Conservation (phyloP, 768 basidiomycete genomes). For the Trametopsis cervina region DNA sequence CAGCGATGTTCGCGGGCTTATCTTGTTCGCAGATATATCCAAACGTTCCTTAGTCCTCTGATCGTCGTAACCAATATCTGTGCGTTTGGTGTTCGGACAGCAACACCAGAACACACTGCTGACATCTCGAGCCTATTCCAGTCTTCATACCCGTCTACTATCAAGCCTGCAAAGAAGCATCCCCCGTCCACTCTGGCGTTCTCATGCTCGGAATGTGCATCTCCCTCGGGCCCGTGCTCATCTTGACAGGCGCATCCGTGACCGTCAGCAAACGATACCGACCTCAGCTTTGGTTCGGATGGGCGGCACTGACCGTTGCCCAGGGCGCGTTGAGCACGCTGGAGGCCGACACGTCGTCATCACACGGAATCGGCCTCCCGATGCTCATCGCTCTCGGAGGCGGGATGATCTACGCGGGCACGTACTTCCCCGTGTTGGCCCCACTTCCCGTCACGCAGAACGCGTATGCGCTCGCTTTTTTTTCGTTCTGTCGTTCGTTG, state of each 20-base stretch:
- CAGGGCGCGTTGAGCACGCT: slow-evolving; percentile 4
- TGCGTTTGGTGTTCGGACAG: not conserved
- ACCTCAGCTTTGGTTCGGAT: slow-evolving; percentile 9
- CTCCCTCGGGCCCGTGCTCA: slow-evolving; percentile 1
- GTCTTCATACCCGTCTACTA: slow-evolving; percentile 7
- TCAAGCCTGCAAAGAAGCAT: slow-evolving; percentile 10
- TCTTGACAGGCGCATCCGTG: slow-evolving; percentile 5
- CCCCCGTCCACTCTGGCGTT: slow-evolving; percentile 8
- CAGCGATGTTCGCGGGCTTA: not conserved
- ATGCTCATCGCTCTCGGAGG: slow-evolving; percentile 6
- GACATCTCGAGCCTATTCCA: not conserved
- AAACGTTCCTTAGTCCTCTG: slow-evolving; percentile 7
- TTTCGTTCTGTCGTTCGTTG: slow-evolving; percentile 17
- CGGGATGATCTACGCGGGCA: slow-evolving; percentile 5
- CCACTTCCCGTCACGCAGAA: slow-evolving; percentile 9
- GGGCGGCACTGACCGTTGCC: slow-evolving; percentile 5
- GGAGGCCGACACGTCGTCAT: not conserved
- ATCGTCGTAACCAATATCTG: slow-evolving; percentile 1
- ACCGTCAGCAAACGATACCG: slow-evolving; percentile 7
- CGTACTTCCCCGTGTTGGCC: slow-evolving; percentile 12
- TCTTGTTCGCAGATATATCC: slow-evolving; percentile 1
- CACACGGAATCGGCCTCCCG: slow-evolving; percentile 4
- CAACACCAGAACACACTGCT: not conserved
- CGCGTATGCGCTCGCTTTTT: slow-evolving; percentile 10
- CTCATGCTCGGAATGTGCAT: slow-evolving; percentile 5